Conservation (phyloP, 2,329 filamentous ascomycete species). For the Colletotrichum caudatum region DNA sequence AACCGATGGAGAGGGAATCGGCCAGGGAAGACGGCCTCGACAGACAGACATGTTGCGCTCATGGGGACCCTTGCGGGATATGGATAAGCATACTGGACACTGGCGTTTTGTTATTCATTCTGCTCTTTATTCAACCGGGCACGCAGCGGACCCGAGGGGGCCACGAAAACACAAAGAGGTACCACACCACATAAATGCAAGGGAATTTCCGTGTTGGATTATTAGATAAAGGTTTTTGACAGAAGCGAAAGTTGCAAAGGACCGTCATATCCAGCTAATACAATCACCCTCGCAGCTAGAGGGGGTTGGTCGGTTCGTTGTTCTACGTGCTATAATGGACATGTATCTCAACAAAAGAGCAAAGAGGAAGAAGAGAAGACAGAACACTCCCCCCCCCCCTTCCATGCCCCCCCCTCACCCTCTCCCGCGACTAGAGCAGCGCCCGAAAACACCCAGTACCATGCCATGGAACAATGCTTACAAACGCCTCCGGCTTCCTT, state of each 20-base stretch:
- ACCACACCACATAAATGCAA: constrained; percentile 19
- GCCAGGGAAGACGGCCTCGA: background rate
- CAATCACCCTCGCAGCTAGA: background rate
- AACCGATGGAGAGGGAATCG: background rate
- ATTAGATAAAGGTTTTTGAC: constrained; percentile 22
- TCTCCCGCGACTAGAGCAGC: constrained; percentile 23
- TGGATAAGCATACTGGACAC: constrained; percentile 32
- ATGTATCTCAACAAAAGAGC: constrained; percentile 18
- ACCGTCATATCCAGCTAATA: constrained; percentile 13
- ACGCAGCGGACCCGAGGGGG: background rate
- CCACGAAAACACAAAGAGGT: background rate
- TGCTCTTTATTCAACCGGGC: background rate
- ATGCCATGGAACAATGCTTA: constrained; percentile 32
- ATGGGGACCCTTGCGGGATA: constrained; percentile 6
- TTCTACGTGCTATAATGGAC: constrained; percentile 9
- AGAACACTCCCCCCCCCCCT: constrained; percentile 15
- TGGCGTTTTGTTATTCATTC: constrained; percentile 27
- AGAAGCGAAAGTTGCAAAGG: constrained; percentile 12
- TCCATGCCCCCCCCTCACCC: constrained; percentile 4
- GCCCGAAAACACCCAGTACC: constrained; percentile 29
- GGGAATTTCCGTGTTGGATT: constrained; percentile 18
- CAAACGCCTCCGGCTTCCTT: constrained; percentile 13
- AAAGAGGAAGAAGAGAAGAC: constrained; percentile 2
- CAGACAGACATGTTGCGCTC: constrained; percentile 7
- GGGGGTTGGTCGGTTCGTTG: background rate